Evolutionary conservation across 768 basidiomycete genomes (phyloP).

Genomic region (Lactarius vividus): DNA sequence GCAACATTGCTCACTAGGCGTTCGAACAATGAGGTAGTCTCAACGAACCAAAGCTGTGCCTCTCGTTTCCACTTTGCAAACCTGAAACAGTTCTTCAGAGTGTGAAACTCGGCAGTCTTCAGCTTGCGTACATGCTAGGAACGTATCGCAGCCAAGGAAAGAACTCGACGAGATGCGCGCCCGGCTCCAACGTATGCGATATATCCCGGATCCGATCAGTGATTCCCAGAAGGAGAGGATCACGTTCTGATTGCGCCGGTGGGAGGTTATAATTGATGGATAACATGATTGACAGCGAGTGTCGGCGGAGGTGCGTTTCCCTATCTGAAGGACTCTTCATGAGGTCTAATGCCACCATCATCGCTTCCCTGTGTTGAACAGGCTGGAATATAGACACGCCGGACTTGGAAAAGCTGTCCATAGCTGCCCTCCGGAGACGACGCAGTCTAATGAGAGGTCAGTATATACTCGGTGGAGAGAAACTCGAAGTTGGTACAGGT

Average conservation of each 20-base stretch:
- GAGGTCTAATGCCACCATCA: constrained; percentile 34
- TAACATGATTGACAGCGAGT: constrained; percentile 31
- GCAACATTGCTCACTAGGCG: too few relatives aligned
- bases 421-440: constrained; percentile 31
- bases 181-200: background rate
- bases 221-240: background rate
- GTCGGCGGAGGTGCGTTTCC: constrained; percentile 29
- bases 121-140: background rate
- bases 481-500: background rate
- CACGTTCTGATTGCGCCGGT: constrained; percentile 17
- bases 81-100: too few relatives aligned
- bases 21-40: too few relatives aligned
- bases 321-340: constrained; percentile 31
- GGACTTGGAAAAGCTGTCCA: constrained; percentile 30
- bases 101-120: background rate
- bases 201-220: background rate
- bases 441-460: constrained; percentile 24
- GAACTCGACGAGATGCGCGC: background rate
- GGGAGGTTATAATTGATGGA: constrained; percentile 12
- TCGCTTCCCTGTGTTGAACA: constrained; percentile 35
- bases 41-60: too few relatives aligned
- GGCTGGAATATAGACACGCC: constrained; percentile 30
- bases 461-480: background rate
- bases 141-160: background rate
- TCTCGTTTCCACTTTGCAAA: too few relatives aligned